Base-by-base conservation (phyloP, 2,329 filamentous ascomycete species). In the Colletotrichum gigasporum region DNA sequence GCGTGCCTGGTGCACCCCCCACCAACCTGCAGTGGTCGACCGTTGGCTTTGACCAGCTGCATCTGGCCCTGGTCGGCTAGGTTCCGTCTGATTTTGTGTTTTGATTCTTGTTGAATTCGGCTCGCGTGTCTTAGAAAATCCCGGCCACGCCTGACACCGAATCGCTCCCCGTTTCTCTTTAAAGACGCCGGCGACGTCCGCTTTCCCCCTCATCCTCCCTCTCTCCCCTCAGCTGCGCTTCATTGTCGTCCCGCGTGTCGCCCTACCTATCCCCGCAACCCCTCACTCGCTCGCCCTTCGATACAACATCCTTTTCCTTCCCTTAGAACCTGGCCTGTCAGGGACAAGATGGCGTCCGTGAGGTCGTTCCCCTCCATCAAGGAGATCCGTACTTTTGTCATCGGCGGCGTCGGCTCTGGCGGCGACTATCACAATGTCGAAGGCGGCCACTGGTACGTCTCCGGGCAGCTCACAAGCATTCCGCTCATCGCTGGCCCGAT, bases 391-490 rank as follows among this genome's bases (percentile, higher is more conserved):
- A 92, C 91, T 34, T 94, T 87, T 73, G 83, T 94, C 63, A 91
- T 92, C 58, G 84, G 87, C 61, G 90, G 90, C 54, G 82, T 84
- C 16, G 82, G 82, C 34, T 82, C 82, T 50, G 82, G 81, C 81
- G 91, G 91, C 67, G 92, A 95, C 75, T 97, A 97, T 77, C 94
- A 97, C 84, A 97, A 97, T 84, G 94, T 97, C 72, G 86, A 93
- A 68, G 85, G 87, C 32, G 87, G 88, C 20, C 88, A 91, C 72
- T 91, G 88, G 88, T 90, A 78, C 69, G 82, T 52, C 16, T 42
- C 16, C 32, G 20, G 39, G 14, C 48, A 6, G 10, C 9, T 24
- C 42, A 18, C 18, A 26, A 14, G 18, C 10, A 51, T 12, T 20
- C 28, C 24, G 22, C 12, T 10, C 8, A 20, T 18, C 16, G 3